Conservation (phyloP, 1,284 basidiomycete genomes). For the Leccinum fuscescens region DNA sequence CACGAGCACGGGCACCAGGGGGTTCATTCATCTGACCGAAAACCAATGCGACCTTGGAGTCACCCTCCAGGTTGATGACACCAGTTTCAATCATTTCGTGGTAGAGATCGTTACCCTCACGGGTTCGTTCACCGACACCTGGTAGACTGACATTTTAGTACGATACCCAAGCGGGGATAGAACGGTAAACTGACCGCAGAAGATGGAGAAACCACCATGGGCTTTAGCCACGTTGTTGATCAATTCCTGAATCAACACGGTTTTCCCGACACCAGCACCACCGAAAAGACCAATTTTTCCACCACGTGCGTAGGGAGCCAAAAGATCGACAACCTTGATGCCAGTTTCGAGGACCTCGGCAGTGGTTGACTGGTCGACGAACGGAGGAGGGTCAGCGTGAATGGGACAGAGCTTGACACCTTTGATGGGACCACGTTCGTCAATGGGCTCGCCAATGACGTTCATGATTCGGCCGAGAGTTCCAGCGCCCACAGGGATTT, state of each 20-base stretch:
- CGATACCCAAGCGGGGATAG: not conserved
- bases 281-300: conserved; percentile 99
- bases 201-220: conserved; percentile 99
- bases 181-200: conserved; percentile 79
- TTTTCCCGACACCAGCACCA: conserved; percentile 99
- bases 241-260: conserved; percentile 97
- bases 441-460: conserved; percentile 99
- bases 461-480: conserved; percentile 99
- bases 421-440: conserved; percentile 98
- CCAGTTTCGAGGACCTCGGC: conserved; percentile 99
- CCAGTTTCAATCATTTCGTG: conserved; percentile 99
- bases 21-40: conserved; percentile 99
- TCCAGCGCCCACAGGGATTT: conserved; percentile 91
- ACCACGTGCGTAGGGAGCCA: conserved; percentile 99
- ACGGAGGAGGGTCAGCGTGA: conserved; percentile 94
- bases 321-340: conserved; percentile 99
- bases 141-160: conserved; percentile 2
- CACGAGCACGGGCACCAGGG: conserved; percentile 99
- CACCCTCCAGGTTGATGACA: conserved; percentile 98
- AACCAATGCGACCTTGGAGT: conserved; percentile 99
- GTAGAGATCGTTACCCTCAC: conserved; percentile 99
- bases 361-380: conserved; percentile 97
- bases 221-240: conserved; percentile 99
- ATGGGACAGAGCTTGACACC: conserved; percentile 90
- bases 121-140: conserved; percentile 99